Conservation (phyloP, 2,329 filamentous ascomycete genomes). For the Pleoardoris graminearum region DNA sequence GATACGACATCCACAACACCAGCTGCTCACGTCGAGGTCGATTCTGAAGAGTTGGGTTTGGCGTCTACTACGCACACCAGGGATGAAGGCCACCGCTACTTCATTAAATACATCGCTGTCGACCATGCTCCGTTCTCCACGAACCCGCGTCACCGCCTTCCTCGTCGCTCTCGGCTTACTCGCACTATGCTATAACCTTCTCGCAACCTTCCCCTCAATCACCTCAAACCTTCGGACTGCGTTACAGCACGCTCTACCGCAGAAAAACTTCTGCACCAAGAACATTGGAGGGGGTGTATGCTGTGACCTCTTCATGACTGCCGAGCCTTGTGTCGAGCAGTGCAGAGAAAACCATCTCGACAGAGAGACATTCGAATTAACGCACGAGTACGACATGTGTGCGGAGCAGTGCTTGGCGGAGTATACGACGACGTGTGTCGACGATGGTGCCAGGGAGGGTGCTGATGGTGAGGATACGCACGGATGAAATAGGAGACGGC, state of each 20-base stretch:
- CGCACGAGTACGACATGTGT: conserved; percentile 34
- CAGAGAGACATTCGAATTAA: conserved; percentile 28
- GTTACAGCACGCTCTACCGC: conserved; percentile 4
- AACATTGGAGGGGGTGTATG: conserved; percentile 29
- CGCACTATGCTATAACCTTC: conserved; percentile 24
- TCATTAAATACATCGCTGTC: neutral
- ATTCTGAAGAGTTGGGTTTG: conserved; percentile 5
- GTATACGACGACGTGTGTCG: conserved; percentile 11
- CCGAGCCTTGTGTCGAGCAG: conserved; percentile 32
- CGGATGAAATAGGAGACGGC: neutral
- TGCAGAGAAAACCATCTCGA: conserved; percentile 31
- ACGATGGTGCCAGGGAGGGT: conserved; percentile 5
- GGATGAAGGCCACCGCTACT: neutral
- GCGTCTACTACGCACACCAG: neutral
- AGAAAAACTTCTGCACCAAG: conserved; percentile 23
- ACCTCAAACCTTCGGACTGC: conserved; percentile 7
- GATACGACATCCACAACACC: neutral
- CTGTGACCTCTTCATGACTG: conserved; percentile 30
- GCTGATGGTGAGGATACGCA: neutral
- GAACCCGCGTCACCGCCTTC: conserved; percentile 11
- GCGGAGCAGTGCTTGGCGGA: conserved; percentile 16
- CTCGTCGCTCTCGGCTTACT: conserved; percentile 23
- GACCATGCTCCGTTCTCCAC: conserved; percentile 1
- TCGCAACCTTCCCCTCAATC: conserved; percentile 15
- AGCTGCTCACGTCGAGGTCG: neutral